A percentile compares a stretch with the other conserved stretches of the same genome.
Evolutionary conservation across 208 protist species (phyloP).

Genomic region (Trichomonas vaginalis): DNA sequence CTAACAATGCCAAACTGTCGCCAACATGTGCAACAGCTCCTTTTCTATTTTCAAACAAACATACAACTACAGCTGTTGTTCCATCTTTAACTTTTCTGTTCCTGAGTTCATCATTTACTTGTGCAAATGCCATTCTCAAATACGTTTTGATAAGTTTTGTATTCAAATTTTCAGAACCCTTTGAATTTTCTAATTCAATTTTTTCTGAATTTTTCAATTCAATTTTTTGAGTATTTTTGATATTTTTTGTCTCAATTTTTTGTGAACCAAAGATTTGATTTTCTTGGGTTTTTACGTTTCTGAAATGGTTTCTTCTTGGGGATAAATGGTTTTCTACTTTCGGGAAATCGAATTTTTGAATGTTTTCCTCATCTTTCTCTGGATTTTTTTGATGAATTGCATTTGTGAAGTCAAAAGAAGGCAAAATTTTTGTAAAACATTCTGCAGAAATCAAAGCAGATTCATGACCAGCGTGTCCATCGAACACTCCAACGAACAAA

Average conservation of each 20-base stretch:
- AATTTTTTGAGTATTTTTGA: no score
- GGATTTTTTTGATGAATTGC: no score
- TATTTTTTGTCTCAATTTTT: neutral
- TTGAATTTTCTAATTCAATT: no score
- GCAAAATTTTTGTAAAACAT: neutral
- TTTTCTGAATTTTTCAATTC: no score
- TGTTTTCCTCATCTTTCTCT: no score
- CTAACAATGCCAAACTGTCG: neutral
- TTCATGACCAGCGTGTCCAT: neutral
- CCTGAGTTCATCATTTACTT: neutral
- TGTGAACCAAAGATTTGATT: neutral
- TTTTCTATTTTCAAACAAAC: neutral
- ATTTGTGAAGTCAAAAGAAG: neutral
- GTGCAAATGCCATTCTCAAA: neutral
- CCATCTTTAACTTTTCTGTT: neutral
- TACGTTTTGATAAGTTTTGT: neutral
- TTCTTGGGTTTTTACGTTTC: no score
- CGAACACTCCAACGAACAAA: neutral
- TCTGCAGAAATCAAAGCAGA: neutral
- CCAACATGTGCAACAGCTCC: neutral
- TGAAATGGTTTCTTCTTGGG: neutral
- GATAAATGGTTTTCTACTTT: neutral
- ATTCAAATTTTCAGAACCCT: no score
- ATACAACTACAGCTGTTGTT: neutral
- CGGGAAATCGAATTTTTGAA: no score